phyloP scores from a whole-genome alignment of 345 rosid genomes.

The Iberis pinnata region DNA sequence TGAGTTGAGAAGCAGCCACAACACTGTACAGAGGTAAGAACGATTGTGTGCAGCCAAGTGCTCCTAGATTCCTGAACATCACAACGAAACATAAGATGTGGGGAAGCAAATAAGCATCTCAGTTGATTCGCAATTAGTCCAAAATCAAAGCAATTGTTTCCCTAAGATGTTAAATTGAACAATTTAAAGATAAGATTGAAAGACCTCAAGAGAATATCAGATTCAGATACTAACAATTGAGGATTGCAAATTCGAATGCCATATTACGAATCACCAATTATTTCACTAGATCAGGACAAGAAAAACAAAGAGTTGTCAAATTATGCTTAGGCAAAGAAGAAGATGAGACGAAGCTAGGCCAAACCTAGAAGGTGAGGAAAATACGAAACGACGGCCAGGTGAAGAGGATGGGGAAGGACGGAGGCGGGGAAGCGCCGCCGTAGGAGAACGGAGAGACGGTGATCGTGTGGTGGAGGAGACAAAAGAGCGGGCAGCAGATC shows the following conservation, averaged over 20 bases:
- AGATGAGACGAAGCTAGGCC: neutral
- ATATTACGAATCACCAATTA: too few relatives aligned
- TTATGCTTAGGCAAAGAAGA: too few relatives aligned
- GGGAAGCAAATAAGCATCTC: too few relatives aligned
- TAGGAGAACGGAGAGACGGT: slow-evolving; percentile 46
- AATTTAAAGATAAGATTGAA: neutral
- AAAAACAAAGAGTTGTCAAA: too few relatives aligned
- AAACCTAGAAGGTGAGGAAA: slow-evolving; percentile 60
- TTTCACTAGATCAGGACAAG: too few relatives aligned
- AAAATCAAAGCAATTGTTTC: too few relatives aligned
- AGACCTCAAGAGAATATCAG: neutral
- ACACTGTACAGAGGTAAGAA: slow-evolving; percentile 60
- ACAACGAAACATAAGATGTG: neutral
- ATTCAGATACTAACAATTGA: too few relatives aligned
- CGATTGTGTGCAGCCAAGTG: slow-evolving; percentile 66
- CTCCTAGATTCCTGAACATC: slow-evolving; percentile 64
- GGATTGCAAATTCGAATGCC: too few relatives aligned
- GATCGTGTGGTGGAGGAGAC: slow-evolving; percentile 48
- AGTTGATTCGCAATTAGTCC: too few relatives aligned
- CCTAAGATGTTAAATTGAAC: neutral
- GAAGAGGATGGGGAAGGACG: slow-evolving; percentile 46
- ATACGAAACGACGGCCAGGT: slow-evolving; percentile 57
- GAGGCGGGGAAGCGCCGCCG: slow-evolving; percentile 51
- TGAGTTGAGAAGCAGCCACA: slow-evolving; percentile 41
- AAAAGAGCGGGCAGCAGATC: slow-evolving; percentile 36